A percentile compares a stretch with the other conserved stretches of the same genome.
Conservation (phyloP, 768 basidiomycete species). For the Leucosporidium yakuticum region DNA sequence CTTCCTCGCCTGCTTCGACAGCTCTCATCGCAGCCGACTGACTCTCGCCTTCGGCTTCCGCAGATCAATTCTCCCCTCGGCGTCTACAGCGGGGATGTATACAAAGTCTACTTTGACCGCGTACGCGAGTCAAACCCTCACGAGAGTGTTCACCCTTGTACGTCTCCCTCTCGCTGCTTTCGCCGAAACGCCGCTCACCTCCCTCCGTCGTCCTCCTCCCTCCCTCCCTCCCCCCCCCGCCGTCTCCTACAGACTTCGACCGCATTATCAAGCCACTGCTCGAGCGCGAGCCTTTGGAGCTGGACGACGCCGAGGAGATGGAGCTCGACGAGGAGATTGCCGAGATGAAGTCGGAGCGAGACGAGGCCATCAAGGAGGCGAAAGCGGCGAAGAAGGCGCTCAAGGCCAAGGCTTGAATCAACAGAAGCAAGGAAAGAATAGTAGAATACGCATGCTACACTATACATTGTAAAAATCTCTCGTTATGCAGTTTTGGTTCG, state of each 20-base stretch:
- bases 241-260: constrained; percentile 41
- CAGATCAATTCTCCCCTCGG: constrained; percentile 49
- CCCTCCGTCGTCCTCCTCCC: not conserved
- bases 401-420: constrained; percentile 13
- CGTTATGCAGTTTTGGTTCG: too few species aligned
- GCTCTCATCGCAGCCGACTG: not conserved
- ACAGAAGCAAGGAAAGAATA: constrained; percentile 8
- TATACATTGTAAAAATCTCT: not conserved
- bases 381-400: constrained; percentile 11
- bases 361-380: constrained; percentile 9
- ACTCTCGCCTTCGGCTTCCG: constrained; percentile 28
- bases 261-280: constrained; percentile 48
- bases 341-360: constrained; percentile 36
- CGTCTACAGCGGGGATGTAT: constrained; percentile 47
- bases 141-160: constrained; percentile 45
- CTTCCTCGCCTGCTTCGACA: not conserved
- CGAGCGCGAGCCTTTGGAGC: constrained; percentile 42
- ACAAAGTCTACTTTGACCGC: constrained; percentile 47
- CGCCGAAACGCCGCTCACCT: not conserved
- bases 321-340: constrained; percentile 43
- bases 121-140: constrained; percentile 47
- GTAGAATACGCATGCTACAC: constrained; percentile 1
- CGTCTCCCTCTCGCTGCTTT: not conserved
- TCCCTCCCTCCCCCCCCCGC: not conserved
- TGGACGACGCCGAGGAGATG: constrained; percentile 44